A percentile compares a stretch with the other conserved stretches of the same genome.
These are phyloP conservation scores for Aspergillus sp. DNA, from an alignment of 2,329 filamentous ascomycete genomes.

Conservation along the genomic window DNA sequence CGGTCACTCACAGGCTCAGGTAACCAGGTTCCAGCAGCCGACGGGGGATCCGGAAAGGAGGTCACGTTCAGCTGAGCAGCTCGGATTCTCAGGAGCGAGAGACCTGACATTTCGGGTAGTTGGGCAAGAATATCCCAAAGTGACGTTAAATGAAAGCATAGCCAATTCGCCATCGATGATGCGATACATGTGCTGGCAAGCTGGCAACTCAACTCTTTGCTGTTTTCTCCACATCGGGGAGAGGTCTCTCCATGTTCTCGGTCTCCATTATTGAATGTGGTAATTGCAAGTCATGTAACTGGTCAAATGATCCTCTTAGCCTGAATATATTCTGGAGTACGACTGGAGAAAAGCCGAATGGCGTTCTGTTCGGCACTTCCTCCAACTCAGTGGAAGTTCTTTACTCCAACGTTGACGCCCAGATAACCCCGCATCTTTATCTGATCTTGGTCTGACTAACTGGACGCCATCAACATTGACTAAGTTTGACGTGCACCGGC, in stretches of 20 bases:
- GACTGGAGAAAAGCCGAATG: neutral
- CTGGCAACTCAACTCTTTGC: neutral
- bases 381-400: neutral
- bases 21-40: too few relatives aligned
- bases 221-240: neutral
- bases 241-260: neutral
- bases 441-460: neutral
- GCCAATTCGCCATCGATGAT: neutral
- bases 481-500: neutral
- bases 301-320: neutral
- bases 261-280: neutral
- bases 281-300: neutral
- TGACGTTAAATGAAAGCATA: neutral
- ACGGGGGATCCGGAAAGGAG: too few relatives aligned
- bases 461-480: neutral
- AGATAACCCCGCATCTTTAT: constrained; percentile 2
- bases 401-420: neutral
- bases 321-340: neutral
- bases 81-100: neutral
- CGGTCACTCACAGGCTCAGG: too few relatives aligned
- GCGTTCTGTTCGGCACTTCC: too few relatives aligned
- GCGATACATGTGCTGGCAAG: neutral
- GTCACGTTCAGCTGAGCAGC: too few relatives aligned
- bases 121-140: neutral
- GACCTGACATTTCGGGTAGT: neutral